Evolutionary conservation across 306 rosid species (phyloP).

Genomic region (Fagus sylvatica): DNA sequence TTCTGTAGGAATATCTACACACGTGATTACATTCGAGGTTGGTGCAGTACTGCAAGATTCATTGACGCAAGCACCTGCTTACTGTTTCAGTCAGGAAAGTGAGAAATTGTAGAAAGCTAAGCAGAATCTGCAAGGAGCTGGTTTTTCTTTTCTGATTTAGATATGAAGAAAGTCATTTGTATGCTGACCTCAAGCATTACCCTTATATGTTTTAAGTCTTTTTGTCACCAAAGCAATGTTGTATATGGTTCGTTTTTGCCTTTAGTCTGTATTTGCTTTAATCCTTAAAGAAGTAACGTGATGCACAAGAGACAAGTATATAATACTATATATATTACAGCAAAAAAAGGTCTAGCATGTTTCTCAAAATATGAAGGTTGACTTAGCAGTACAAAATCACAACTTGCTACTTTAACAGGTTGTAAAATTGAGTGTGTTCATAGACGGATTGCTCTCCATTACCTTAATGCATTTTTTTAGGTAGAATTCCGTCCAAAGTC

Average conservation of each 20-base stretch:
- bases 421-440: too few relatives aligned
- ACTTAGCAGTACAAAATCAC: too few relatives aligned
- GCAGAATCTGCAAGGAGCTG: neutral
- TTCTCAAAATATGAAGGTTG: too few relatives aligned
- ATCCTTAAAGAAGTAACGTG: neutral
- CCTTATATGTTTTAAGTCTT: neutral
- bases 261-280: neutral
- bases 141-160: neutral
- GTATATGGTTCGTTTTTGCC: neutral
- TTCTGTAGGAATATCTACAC: slow-evolving; percentile 29
- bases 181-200: neutral
- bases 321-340: neutral
- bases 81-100: slow-evolving; percentile 24
- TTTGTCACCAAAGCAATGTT: neutral
- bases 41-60: slow-evolving; percentile 40
- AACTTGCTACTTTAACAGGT: too few relatives aligned
- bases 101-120: neutral
- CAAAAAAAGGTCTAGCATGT: too few relatives aligned
- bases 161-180: neutral
- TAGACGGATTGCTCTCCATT: too few relatives aligned
- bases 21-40: slow-evolving; percentile 43
- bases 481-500: too few relatives aligned
- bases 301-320: neutral
- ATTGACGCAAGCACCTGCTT: slow-evolving; percentile 32
- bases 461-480: too few relatives aligned